These are phyloP conservation scores for Alternaria triticimaculans DNA, from an alignment of 2,329 filamentous ascomycete genomes.

Conservation along the genomic window DNA sequence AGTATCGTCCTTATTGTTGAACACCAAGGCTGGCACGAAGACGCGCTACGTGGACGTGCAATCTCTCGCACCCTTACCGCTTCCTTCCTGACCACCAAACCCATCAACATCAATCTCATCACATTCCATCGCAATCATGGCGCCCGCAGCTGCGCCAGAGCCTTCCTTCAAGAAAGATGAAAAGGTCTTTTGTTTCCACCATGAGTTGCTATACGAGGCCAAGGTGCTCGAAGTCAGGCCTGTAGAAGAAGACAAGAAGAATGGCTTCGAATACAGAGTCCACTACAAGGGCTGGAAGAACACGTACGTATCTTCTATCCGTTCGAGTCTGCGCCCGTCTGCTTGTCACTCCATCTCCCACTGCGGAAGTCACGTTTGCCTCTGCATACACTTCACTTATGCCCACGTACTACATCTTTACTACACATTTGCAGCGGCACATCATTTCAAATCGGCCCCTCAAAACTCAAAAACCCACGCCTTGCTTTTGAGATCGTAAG, in stretches of 20 bases:
- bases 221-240: conserved; percentile 84
- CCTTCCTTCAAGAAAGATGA: conserved; percentile 76
- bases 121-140: conserved; percentile 31
- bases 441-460: not conserved
- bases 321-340: conserved; percentile 2
- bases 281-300: conserved; percentile 99
- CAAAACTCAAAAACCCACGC: not conserved
- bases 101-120: conserved; percentile 16
- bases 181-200: conserved; percentile 94
- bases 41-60: conserved; percentile 26
- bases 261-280: conserved; percentile 84
- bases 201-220: conserved; percentile 95
- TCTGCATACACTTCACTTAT: conserved; percentile 8
- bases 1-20: not conserved
- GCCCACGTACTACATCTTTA: conserved; percentile 19
- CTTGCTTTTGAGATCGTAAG: not conserved
- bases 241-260: conserved; percentile 69
- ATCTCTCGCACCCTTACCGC: conserved; percentile 13
- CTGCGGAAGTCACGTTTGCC: conserved; percentile 20
- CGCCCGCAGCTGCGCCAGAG: conserved; percentile 63
- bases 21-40: conserved; percentile 6
- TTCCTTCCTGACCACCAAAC: conserved; percentile 18
- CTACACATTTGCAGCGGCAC: not conserved
- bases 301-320: conserved; percentile 65
- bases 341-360: not conserved